phyloP scores from a whole-genome alignment of 331 rosid genomes.

The Malus hybrid region DNA sequence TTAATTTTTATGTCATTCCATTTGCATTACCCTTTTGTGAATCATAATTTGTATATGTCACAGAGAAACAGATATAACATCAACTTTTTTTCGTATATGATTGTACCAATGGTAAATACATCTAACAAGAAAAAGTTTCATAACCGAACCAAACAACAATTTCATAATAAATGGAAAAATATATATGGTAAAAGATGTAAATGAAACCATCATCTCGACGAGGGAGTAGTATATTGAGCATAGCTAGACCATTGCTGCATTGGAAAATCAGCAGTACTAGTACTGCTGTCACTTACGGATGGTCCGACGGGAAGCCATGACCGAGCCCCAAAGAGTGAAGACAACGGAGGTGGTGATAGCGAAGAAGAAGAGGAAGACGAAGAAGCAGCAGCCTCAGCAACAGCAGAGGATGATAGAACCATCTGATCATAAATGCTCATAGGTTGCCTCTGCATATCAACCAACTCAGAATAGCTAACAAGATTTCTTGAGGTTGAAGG shows the following conservation, averaged over 20 bases:
- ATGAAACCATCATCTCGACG: background rate
- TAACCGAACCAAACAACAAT: background rate
- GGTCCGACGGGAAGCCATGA: background rate
- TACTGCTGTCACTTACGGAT: background rate
- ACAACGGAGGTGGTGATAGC: background rate
- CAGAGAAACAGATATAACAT: too few species aligned
- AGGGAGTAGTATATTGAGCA: slow-evolving; percentile 5
- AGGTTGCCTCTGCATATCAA: background rate
- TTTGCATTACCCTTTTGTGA: too few species aligned
- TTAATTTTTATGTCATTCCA: too few species aligned
- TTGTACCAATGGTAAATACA: background rate
- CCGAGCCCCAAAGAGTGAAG: background rate
- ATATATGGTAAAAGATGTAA: background rate
- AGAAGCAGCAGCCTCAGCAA: background rate
- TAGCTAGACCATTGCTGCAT: slow-evolving; percentile 3
- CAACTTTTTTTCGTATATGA: background rate
- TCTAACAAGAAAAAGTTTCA: background rate
- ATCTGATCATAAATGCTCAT: slow-evolving; percentile 20
- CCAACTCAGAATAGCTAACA: background rate
- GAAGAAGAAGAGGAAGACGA: slow-evolving; percentile 4
- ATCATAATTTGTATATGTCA: too few species aligned
- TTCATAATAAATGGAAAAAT: background rate
- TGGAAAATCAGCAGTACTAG: background rate
- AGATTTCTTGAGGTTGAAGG: background rate
- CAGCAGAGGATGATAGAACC: slow-evolving; percentile 16